Evolutionary conservation across 1,284 basidiomycete species (phyloP), one percentile per base, ranked within the genome.

Genomic region (Fistulina hepatica): DNA sequence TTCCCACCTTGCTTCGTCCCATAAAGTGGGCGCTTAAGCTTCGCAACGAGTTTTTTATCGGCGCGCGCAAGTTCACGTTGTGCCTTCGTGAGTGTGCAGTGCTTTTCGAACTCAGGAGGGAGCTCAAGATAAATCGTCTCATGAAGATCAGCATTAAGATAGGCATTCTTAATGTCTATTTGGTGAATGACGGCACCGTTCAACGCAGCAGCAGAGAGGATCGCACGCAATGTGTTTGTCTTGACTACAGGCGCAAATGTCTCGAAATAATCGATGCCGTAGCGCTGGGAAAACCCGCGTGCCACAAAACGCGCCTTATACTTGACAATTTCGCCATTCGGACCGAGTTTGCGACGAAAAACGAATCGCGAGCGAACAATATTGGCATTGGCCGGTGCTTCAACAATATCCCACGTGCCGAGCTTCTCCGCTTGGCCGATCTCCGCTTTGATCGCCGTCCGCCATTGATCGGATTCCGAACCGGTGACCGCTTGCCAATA

Each of bases 71-170:
- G n/a, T n/a, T n/a, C n/a, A n/a, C n/a, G n/a, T n/a, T n/a, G n/a
- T n/a, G n/a, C n/a, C n/a, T n/a, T n/a, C n/a, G n/a, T n/a, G n/a
- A n/a, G n/a, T n/a, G n/a, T n/a, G n/a, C n/a, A n/a, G n/a, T n/a
- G n/a, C n/a, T n/a, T n/a, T n/a, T 51, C 30, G 33, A 44, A 63
- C 0, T 54, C 55, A 0, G 53, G 38, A 0, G 54, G 59, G 21
- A 60, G 56, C 0, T 32, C 21, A 59, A 65, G 63, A 30, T 58
- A 64, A 12, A 65, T 52, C 15, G 59, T 52, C 30, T 67, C 59
- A 11, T 60, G 47, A 2, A 66, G 50, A 1, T 46, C 41, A 0
- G 47, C 53, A 41, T 64, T 58, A 1, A 65, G 53, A 41, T 56
- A 65, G 0, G 55, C 55, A 0, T 50, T 52, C 8, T 53, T 54